Evolutionary conservation across 306 rosid genomes (phyloP), one percentile per base, ranked within the genome.

Genomic region (Medicago arabica): DNA sequence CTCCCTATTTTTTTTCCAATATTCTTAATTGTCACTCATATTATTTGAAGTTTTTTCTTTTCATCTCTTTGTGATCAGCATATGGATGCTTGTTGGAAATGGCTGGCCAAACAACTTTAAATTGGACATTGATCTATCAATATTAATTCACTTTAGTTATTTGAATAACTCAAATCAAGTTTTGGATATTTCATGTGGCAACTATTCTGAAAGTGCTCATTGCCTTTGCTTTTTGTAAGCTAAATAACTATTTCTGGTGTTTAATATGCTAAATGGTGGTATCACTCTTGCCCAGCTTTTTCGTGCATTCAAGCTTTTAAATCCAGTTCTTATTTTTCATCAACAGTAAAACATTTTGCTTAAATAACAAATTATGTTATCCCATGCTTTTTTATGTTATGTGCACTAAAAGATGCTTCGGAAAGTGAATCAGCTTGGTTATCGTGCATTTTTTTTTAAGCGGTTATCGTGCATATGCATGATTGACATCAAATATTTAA

Each of bases 401-500:
- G 13, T 71, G 57, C 68, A 16, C 66, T 76, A 34, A 55, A 72
- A 38, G 19, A 21, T 47, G 63, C n/a, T 23, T 21, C 34, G 40
- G n/a, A 23, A 25, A 38, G 25, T 17, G 16, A 39, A 54, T 50
- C 47, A 47, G 23, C 61, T 41, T 31, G 43, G 71, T 71, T 39
- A 23, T 23, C 55, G 61, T 62, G 18, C 18, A 61, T 74, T 18
- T 50, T 46, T 49, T 6, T n/a, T n/a, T n/a, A n/a, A n/a, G n/a
- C n/a, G 43, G 71, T 71, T 39, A 23, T 23, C 55, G 61, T 62
- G 18, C 18, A 61, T 74, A 51, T 66, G 51, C 16, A 64, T 25
- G 31, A 14, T 54, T 64, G 28, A 64, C 65, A 78, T 40, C 43
- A 75, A 75, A 53, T 39, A 39, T 54, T 34, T 73, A 57, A 60